Conservation (phyloP, 2,329 filamentous ascomycete genomes). For the Diaporthe citriasiana region DNA sequence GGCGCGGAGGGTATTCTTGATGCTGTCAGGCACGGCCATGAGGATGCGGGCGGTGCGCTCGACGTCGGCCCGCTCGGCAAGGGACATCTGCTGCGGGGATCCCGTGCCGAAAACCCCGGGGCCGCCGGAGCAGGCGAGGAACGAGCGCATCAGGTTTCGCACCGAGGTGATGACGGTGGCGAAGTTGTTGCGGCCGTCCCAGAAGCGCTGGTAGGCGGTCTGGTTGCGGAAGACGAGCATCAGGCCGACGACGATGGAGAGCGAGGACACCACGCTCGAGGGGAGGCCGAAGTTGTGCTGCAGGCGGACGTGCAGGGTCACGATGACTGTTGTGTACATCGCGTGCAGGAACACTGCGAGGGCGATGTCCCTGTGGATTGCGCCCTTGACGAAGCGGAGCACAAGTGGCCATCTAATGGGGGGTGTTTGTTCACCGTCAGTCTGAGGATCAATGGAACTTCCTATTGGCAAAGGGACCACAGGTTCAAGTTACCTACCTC, state of each 20-base stretch:
- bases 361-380: constrained; percentile 33
- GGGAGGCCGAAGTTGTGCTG: constrained; percentile 32
- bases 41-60: constrained; percentile 32
- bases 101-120: not conserved
- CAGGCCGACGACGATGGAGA: constrained; percentile 35
- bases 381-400: constrained; percentile 37
- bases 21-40: constrained; percentile 30
- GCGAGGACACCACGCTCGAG: constrained; percentile 31
- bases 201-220: constrained; percentile 37
- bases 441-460: not conserved
- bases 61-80: constrained; percentile 21
- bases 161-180: constrained; percentile 23
- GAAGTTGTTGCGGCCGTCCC: constrained; percentile 37
- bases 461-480: not conserved
- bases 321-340: constrained; percentile 25
- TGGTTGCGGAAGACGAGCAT: constrained; percentile 38
- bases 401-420: constrained; percentile 30
- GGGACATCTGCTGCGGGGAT: not conserved
- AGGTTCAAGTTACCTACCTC: not conserved
- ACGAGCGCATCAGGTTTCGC: constrained; percentile 28
- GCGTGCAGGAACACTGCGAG: constrained; percentile 16
- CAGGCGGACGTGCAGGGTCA: constrained; percentile 25
- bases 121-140: constrained; percentile 30
- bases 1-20: constrained; percentile 35
- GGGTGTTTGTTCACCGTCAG: not conserved